phyloP scores from a whole-genome alignment of 257 asterid species.

The Nicotiana tabacum region DNA sequence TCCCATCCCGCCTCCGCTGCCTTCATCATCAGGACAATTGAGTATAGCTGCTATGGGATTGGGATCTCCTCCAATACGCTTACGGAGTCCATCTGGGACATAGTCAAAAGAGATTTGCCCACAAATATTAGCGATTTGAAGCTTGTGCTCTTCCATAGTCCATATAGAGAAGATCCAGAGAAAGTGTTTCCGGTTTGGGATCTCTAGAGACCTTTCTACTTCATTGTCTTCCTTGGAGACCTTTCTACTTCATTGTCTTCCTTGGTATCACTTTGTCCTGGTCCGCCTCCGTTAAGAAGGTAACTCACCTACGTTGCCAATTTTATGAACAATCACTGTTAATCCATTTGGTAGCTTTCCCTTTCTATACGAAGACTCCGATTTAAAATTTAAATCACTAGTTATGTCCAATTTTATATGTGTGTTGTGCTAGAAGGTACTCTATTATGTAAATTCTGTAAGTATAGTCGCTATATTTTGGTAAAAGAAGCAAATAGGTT shows the following conservation, averaged over 20 bases:
- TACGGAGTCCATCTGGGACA: slow-evolving; percentile 87
- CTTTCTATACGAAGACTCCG: too few species aligned
- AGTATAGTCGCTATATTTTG: too few species aligned
- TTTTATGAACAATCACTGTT: too few species aligned
- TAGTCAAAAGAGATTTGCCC: slow-evolving; percentile 77
- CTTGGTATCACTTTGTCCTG: slow-evolving; percentile 89
- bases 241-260: slow-evolving; percentile 35
- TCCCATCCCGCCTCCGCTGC: slow-evolving; percentile 24
- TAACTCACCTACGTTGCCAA: background rate
- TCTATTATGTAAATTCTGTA: background rate
- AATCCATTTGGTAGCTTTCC: too few species aligned
- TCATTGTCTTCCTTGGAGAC: slow-evolving; percentile 24
- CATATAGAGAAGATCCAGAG: slow-evolving; percentile 90
- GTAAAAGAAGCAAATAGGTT: too few species aligned
- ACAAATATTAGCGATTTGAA: slow-evolving; percentile 84
- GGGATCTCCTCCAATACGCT: slow-evolving; percentile 71
- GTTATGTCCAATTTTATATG: too few species aligned
- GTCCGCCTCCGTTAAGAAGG: slow-evolving; percentile 97
- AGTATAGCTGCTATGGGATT: slow-evolving; percentile 44
- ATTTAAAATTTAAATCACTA: too few species aligned
- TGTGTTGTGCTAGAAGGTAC: background rate
- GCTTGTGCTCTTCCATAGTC: slow-evolving; percentile 91
- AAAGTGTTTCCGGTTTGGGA: slow-evolving; percentile 95
- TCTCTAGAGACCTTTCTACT: slow-evolving; percentile 94
- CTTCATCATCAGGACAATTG: slow-evolving; percentile 23